Percentiles rank a stretch among this genome's conserved stretches.
phyloP scores from a whole-genome alignment of 139 green algal species.

The Chlamydomonas incerta region DNA sequence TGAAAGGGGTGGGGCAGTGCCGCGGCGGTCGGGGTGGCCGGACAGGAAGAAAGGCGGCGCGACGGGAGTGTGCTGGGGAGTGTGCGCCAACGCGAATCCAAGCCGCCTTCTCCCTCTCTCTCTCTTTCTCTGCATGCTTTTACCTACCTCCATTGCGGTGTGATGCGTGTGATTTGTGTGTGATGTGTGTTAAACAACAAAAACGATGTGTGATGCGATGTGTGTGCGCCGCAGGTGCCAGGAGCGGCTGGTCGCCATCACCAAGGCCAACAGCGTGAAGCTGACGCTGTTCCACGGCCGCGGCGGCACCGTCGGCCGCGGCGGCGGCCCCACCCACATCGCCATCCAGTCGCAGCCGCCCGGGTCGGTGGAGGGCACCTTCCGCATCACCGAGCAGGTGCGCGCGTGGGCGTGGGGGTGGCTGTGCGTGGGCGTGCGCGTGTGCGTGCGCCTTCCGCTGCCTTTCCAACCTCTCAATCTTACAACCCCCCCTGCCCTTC shows the following conservation, averaged over 20 bases:
- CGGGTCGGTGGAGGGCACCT: conserved; percentile 84
- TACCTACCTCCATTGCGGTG: too few species aligned
- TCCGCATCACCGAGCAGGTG: conserved; percentile 93
- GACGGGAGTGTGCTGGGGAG: neutral
- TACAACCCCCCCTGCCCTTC: too few species aligned
- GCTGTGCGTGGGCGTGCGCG: too few species aligned
- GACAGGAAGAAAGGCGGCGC: neutral
- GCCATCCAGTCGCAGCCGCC: conserved; percentile 96
- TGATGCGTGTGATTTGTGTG: too few species aligned
- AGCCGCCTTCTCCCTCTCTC: too few species aligned
- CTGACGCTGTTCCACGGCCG: conserved; percentile 97
- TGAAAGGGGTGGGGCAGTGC: too few species aligned
- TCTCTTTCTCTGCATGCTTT: neutral
- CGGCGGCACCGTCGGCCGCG: conserved; percentile 94
- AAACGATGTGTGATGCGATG: too few species aligned
- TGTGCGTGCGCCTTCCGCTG: too few species aligned
- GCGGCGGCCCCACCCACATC: conserved; percentile 94
- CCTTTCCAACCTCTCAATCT: too few species aligned
- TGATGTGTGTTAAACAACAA: too few species aligned
- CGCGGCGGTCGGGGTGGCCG: neutral
- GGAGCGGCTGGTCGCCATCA: conserved; percentile 74
- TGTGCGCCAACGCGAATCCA: too few species aligned
- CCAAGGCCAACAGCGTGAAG: conserved; percentile 70
- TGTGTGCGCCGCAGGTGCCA: conserved; percentile 57
- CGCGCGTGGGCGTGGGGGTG: conserved; percentile 44